Base-by-base conservation (phyloP, 2,329 filamentous ascomycete genomes). In the Diplodia scrobiculata region DNA sequence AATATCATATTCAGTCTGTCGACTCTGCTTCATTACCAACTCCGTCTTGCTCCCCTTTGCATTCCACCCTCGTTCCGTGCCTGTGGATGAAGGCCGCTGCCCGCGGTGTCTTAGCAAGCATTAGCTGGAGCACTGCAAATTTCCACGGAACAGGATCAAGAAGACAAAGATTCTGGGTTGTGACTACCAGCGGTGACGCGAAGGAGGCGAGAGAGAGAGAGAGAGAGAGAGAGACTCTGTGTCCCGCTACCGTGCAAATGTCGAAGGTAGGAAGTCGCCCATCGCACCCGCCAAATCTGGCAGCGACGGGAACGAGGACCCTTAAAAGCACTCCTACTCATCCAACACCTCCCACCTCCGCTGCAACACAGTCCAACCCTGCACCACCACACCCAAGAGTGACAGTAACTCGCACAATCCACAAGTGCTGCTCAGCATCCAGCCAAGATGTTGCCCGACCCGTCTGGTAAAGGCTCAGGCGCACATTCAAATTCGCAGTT, bases 31-130 rank as follows among this genome's bases (percentile, higher is more conserved):
- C 14, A 5, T 41, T 13, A 41, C 5, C 36, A 3, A 14, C 13
- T 14, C 36, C 11, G 2, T 17, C 25, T 29, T 25, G 19, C 21
- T 32, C 10, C 14, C 11, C 50, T 25, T 19, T 10, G 13, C 29
- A 27, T 45, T 17, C 19, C n/a, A 17, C 34, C n/a, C 21, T 14
- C 3, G 17, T 27, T 19, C 19, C 19, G 13, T 47, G 7, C 9
- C 14, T 9, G 34, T 48, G 41, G 21, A 6, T 2, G 36, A 60
- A 17, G 11, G 21, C 25, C 25, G 36, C 1, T 45, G 54, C 45
- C 21, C n/a, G 5, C 34, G 45, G 38, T 63, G 45, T n/a, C 47
- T 52, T 13, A 51, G 34, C 32, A 50, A 38, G 45, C 59, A 52
- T 32, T 17, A 52, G 59, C 29, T 51, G 29, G n/a, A 27, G 14